A percentile compares a stretch with the other conserved stretches of the same genome.
Conservation (phyloP, 768 basidiomycete species). For the Amanita thiersii region DNA sequence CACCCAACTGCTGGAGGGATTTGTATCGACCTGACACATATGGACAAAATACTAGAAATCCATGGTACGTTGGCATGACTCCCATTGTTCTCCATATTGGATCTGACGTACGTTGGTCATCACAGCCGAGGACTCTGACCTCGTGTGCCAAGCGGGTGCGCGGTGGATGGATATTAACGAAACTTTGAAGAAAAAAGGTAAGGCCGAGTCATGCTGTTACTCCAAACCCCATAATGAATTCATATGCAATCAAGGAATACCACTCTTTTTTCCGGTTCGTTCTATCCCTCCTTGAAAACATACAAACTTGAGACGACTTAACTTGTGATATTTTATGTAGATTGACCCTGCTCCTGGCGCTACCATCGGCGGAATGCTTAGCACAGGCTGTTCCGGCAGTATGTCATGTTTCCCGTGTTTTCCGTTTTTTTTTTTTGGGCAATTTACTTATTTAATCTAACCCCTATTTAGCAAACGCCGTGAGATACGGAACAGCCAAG, state of each 20-base stretch:
- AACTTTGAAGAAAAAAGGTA: constrained; percentile 54
- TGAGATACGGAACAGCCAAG: constrained; percentile 83
- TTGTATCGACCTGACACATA: constrained; percentile 68
- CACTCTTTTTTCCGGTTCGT: constrained; percentile 73
- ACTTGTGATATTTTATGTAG: constrained; percentile 22
- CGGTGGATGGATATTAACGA: constrained; percentile 70
- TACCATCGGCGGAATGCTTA: constrained; percentile 81
- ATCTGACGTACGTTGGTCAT: neutral
- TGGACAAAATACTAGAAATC: constrained; percentile 74
- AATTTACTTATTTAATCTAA: neutral
- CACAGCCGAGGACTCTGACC: constrained; percentile 59
- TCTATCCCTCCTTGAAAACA: neutral
- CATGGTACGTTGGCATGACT: constrained; percentile 38
- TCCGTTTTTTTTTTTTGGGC: neutral
- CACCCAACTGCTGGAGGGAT: constrained; percentile 49
- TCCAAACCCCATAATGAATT: neutral
- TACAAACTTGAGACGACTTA: neutral
- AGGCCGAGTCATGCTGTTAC: neutral
- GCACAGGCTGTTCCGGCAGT: constrained; percentile 85
- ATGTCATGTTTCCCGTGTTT: constrained; percentile 13
- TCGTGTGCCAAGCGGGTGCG: constrained; percentile 68
- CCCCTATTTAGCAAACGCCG: constrained; percentile 77
- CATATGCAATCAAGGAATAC: constrained; percentile 40
- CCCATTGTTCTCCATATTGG: neutral
- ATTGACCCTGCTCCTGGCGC: constrained; percentile 74